Conservation (phyloP, 2,329 filamentous ascomycete genomes). For the Coniochaeta prunicola region DNA sequence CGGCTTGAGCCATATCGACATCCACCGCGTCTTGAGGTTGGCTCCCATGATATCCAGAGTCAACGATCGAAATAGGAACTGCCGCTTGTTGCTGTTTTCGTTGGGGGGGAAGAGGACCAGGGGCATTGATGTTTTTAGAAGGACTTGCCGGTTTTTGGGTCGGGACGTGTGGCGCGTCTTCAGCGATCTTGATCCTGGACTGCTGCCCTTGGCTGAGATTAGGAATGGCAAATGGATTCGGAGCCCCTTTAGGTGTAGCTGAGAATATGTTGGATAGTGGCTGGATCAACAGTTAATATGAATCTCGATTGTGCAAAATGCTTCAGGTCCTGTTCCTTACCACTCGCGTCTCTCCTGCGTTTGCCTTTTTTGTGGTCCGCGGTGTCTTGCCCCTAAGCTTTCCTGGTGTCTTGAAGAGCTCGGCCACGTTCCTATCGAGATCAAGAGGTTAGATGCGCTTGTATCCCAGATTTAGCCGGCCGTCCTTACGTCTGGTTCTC, state of each 20-base stretch:
- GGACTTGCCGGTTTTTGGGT: constrained; percentile 23
- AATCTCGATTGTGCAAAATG: neutral
- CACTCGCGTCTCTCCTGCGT: constrained; percentile 50
- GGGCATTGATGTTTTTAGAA: constrained; percentile 24
- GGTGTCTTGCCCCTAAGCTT: constrained; percentile 79
- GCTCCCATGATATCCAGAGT: constrained; percentile 69
- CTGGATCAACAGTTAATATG: constrained; percentile 24
- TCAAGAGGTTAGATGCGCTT: constrained; percentile 16
- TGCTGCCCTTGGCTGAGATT: constrained; percentile 42
- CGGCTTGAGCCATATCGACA: constrained; percentile 13
- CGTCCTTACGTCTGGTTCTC: constrained; percentile 72
- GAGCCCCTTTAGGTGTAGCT: constrained; percentile 44
- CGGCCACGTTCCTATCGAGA: constrained; percentile 71
- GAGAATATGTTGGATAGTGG: constrained; percentile 54
- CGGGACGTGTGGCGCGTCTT: constrained; percentile 33
- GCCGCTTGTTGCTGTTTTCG: constrained; percentile 17
- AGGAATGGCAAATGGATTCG: constrained; percentile 46
- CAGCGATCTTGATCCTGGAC: constrained; percentile 52
- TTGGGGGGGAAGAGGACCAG: constrained; percentile 18
- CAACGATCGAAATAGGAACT: constrained; percentile 32
- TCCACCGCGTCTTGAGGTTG: constrained; percentile 48
- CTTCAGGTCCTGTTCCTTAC: constrained; percentile 37
- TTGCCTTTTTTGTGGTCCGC: constrained; percentile 57
- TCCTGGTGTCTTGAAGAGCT: constrained; percentile 92
- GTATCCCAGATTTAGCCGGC: neutral